Conservation (phyloP, 2,329 filamentous ascomycete species). For the Xylaria sp. region DNA sequence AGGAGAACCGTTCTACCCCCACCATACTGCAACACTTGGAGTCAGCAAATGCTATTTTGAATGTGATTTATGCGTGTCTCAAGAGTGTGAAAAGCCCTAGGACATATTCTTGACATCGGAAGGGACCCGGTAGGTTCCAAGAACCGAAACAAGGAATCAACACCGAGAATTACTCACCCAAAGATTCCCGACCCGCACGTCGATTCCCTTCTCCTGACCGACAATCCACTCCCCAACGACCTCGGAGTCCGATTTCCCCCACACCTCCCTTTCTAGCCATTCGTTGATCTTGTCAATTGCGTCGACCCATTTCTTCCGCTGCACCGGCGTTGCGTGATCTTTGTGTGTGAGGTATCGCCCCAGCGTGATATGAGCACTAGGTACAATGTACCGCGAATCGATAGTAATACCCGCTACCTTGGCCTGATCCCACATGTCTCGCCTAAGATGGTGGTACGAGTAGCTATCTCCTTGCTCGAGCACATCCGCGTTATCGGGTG, state of each 20-base stretch:
- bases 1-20: conserved; percentile 76
- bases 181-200: conserved; percentile 77
- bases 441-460: conserved; percentile 90
- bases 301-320: conserved; percentile 72
- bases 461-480: conserved; percentile 70
- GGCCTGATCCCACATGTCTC: conserved; percentile 76
- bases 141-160: not conserved
- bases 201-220: conserved; percentile 85
- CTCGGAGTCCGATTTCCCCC: conserved; percentile 64
- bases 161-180: conserved; percentile 61
- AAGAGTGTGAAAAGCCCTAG: not conserved
- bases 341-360: conserved; percentile 78
- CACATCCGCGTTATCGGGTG: conserved; percentile 51
- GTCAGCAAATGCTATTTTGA: conserved; percentile 18
- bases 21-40: conserved; percentile 66
- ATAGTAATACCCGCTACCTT: conserved; percentile 73
- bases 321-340: conserved; percentile 70
- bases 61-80: not conserved
- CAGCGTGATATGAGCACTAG: conserved; percentile 89
- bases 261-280: conserved; percentile 77
- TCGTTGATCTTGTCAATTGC: conserved; percentile 80
- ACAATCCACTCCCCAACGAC: conserved; percentile 81
- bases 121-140: not conserved
- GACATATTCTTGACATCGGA: not conserved
- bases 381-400: conserved; percentile 85